phyloP scores from a whole-genome alignment of 345 rosid genomes.

The Brassica rapa region DNA sequence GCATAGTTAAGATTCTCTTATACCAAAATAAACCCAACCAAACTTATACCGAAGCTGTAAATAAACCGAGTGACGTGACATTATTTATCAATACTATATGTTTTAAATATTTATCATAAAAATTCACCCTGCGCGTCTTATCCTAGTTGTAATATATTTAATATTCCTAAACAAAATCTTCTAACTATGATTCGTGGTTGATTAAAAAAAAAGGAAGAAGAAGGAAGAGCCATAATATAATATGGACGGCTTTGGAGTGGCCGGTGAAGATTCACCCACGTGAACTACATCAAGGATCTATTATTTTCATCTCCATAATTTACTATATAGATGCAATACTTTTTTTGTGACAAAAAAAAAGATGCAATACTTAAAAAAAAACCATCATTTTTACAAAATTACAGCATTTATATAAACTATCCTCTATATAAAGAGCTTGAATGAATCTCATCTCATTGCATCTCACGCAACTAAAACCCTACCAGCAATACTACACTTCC shows the following conservation, averaged over 20 bases:
- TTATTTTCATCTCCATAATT: background rate
- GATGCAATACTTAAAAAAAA: background rate
- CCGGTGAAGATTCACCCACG: constrained; percentile 33
- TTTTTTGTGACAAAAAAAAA: too few relatives aligned
- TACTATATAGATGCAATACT: background rate
- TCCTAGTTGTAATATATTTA: too few relatives aligned
- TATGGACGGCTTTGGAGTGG: constrained; percentile 19
- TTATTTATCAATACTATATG: too few relatives aligned
- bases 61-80: too few relatives aligned
- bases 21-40: too few relatives aligned
- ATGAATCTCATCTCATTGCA: constrained; percentile 13
- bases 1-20: too few relatives aligned
- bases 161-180: background rate
- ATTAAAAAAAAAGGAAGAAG: background rate
- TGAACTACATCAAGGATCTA: constrained; percentile 18
- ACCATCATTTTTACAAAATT: constrained; percentile 6
- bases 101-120: too few relatives aligned
- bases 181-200: background rate
- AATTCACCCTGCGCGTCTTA: too few relatives aligned
- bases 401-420: background rate
- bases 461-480: constrained; percentile 12
- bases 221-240: constrained; percentile 18
- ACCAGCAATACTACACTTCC: constrained; percentile 25
- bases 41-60: too few relatives aligned
- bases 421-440: constrained; percentile 34